Evolutionary conservation across 768 basidiomycete genomes (phyloP), one percentile per base, ranked within the genome.

Genomic region (Chiua virens): DNA sequence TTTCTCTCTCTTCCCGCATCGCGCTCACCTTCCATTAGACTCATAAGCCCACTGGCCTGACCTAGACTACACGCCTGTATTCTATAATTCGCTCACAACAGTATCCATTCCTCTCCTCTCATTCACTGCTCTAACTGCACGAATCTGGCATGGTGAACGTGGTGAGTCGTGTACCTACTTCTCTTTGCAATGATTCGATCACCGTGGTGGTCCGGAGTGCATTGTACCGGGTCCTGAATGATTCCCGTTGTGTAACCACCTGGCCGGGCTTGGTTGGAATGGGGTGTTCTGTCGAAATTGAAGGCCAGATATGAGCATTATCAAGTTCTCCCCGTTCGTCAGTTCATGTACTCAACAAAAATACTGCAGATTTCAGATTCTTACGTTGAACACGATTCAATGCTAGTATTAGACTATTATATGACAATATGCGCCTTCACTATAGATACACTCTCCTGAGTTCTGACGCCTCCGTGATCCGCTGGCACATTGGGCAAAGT

Each of bases 41-140:
- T 97, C 65, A 90, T 97, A 72, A 95, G 91, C 69, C 93, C 94
- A 21, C 83, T 96, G 60, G 94, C 94, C 65, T 97, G 71, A 85
- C 35, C 58, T 53, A 62, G 52, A 55, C 56, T 45, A 52, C 52
- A 47, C 44, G 8, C 45, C 50, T 71, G 61, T 65, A 63, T 49
- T 54, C 52, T 62, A 62, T 70, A 66, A 60, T 70, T 35, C 48
- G 37, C 53, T 25, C 37, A 43, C 41, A 63, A 64, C 55, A 55
- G 50, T 46, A 48, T 49, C 2, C 45, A 5, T 45, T 27, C 35
- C 40, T 50, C 49, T 27, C 53, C 45, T 34, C 34, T 11, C 5
- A 18, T n/a, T 32, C 10, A 11, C 42, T 21, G 49, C 32, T 40
- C 42, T 39, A 47, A 37, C 27, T 8, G 35, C 36, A 35, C 13